These are phyloP conservation scores for Periconia sp. DNA, from an alignment of 2,329 filamentous ascomycete species.

Conservation along the genomic window DNA sequence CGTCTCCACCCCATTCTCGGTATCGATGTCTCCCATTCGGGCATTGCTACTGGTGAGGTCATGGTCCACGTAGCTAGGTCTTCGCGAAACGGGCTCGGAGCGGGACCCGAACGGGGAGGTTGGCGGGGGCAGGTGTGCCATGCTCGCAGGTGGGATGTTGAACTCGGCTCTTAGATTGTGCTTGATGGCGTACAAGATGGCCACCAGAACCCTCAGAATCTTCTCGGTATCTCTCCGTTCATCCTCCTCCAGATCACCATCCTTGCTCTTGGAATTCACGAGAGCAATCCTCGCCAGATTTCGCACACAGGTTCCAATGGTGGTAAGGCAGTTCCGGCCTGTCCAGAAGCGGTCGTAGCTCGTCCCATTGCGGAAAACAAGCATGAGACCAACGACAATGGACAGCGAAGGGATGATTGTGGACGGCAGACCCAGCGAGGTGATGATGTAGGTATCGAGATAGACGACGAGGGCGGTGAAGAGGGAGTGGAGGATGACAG, in stretches of 20 bases:
- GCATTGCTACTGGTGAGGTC: slow-evolving; percentile 23
- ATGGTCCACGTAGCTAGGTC: slow-evolving; percentile 33
- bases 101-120: slow-evolving; percentile 16
- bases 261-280: slow-evolving; percentile 45
- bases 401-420: slow-evolving; percentile 64
- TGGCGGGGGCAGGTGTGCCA: slow-evolving; percentile 19
- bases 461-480: slow-evolving; percentile 63
- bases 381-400: slow-evolving; percentile 68
- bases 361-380: slow-evolving; percentile 67
- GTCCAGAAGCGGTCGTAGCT: slow-evolving; percentile 68
- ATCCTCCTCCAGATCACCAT: slow-evolving; percentile 21
- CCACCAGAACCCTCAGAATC: slow-evolving; percentile 60
- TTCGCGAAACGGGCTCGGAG: slow-evolving; percentile 17
- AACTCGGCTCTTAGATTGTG: slow-evolving; percentile 66
- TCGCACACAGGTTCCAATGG: slow-evolving; percentile 59
- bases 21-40: slow-evolving; percentile 14
- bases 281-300: slow-evolving; percentile 62
- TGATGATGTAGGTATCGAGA: slow-evolving; percentile 55
- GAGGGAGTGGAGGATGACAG: slow-evolving; percentile 59
- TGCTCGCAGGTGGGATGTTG: slow-evolving; percentile 43
- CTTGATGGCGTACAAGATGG: slow-evolving; percentile 65
- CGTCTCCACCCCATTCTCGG: slow-evolving; percentile 31
- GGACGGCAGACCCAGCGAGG: slow-evolving; percentile 57
- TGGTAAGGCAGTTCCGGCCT: slow-evolving; percentile 59
- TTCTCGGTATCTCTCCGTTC: slow-evolving; percentile 62